Evolutionary conservation across 2,329 filamentous ascomycete species (phyloP), one percentile per base, ranked within the genome.

Genomic region (Fusarium proliferatum): DNA sequence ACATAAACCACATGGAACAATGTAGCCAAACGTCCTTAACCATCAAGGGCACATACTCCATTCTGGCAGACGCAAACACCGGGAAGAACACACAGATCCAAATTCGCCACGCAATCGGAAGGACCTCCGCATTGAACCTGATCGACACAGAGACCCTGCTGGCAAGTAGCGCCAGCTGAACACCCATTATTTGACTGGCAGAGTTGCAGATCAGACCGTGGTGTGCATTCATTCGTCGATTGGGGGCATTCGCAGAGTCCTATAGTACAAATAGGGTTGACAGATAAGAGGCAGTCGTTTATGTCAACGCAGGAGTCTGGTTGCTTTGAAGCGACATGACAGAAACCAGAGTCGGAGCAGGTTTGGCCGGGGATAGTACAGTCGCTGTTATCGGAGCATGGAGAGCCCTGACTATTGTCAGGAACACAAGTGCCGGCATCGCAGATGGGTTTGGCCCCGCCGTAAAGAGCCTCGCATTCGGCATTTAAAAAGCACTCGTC

Each of bases 221-320:
- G 23, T 9, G 11, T 9, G 12, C 57, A 60, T 36, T 21, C 9
- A 9, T 2, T 3, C 26, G 49, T 28, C 15, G 21, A 36, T 15
- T 7, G 1, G 5, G 16, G 3, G 10, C 57, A 52, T 1, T 11
- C 21, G 34, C 43, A 60, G 9, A 52, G 43, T 33, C 57, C 57
- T 21, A 52, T 7, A 38, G 9, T 9, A 33, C 53, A 57, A 11
- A 46, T 15, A 11, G 28, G 39, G 2, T 57, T 46, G 12, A 6
- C 1, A 16, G 30, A 21, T 3, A 57, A 16, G 8, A 57, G 39
- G 4, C 53, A 57, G 13, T 34, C n/a, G 3, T 0, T 6, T n/a
- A 1, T 9, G 1, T 41, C 26, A 16, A 4, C 0, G 4, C 55
- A 48, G 4, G 3, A 17, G 6, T 42, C 52, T 12, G 21, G 17